Percentiles rank a stretch among this genome's conserved stretches.
These are phyloP conservation scores for Trichoderma arundinaceum DNA, from an alignment of 2,329 filamentous ascomycete genomes.

Conservation along the genomic window DNA sequence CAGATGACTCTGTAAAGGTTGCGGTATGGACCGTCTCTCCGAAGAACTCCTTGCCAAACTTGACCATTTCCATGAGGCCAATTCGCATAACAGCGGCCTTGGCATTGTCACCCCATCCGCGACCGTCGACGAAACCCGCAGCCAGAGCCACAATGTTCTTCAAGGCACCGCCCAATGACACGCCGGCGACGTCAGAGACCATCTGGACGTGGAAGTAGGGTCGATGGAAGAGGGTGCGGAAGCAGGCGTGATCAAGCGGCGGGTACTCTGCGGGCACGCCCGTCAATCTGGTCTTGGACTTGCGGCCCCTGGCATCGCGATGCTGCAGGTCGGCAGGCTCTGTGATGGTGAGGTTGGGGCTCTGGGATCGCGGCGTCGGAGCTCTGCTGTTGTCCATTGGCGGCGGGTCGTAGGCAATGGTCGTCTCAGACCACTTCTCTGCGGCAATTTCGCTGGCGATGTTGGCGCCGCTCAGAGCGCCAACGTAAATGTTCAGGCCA, in stretches of 20 bases:
- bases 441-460: constrained; percentile 93
- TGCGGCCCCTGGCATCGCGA: constrained; percentile 70
- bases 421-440: constrained; percentile 97
- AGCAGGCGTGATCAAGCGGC: constrained; percentile 80
- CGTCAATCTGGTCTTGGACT: constrained; percentile 72
- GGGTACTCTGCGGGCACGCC: constrained; percentile 83
- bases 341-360: constrained; percentile 56
- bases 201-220: constrained; percentile 98
- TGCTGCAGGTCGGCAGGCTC: constrained; percentile 66
- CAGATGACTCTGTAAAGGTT: constrained; percentile 97
- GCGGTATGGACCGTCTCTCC: constrained; percentile 76
- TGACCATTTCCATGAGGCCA: constrained; percentile 93
- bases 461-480: constrained; percentile 93
- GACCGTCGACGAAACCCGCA: constrained; percentile 91
- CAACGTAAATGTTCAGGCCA: constrained; percentile 92
- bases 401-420: constrained; percentile 93
- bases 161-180: constrained; percentile 89
- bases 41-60: constrained; percentile 94
- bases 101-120: constrained; percentile 97
- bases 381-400: constrained; percentile 78
- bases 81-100: constrained; percentile 99
- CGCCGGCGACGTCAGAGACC: constrained; percentile 93
- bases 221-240: constrained; percentile 88
- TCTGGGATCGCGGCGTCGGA: constrained; percentile 58
- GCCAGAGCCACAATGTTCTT: constrained; percentile 97